Conservation (phyloP, 257 asterid species). For the Solanum gracilifrons region DNA sequence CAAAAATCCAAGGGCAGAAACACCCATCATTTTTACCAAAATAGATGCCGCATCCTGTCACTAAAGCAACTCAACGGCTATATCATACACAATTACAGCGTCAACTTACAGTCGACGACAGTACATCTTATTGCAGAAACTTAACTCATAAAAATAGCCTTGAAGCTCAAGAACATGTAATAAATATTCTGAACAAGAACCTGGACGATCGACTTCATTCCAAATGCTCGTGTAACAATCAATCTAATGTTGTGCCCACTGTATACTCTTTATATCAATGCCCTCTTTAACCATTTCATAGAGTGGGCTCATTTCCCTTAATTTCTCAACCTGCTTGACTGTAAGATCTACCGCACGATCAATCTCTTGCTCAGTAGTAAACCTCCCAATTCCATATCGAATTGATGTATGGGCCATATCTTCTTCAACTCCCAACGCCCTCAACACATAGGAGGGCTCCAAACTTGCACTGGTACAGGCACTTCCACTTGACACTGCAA, state of each 20-base stretch:
- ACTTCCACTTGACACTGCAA: constrained; percentile 95
- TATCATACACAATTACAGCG: not conserved
- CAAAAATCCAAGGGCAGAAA: not conserved
- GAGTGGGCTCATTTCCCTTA: constrained; percentile 96
- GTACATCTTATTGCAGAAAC: not conserved
- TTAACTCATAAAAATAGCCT: not conserved
- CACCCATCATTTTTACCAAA: not conserved
- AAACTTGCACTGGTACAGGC: constrained; percentile 97
- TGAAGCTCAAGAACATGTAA: not conserved
- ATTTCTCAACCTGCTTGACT: constrained; percentile 79
- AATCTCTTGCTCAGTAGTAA: constrained; percentile 80
- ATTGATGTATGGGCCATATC: constrained; percentile 99
- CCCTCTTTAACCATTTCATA: constrained; percentile 96
- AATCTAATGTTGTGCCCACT: constrained; percentile 79
- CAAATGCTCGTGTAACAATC: not conserved
- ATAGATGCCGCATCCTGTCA: not conserved
- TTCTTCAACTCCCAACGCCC: constrained; percentile 96
- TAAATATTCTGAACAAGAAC: not conserved
- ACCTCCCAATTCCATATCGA: constrained; percentile 96
- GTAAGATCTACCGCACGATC: constrained; percentile 85
- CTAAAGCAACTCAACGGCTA: not conserved
- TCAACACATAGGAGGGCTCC: constrained; percentile 94
- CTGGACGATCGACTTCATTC: not conserved
- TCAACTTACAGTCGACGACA: not conserved
- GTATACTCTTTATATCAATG: constrained; percentile 78